Conservation (phyloP, 2,329 filamentous ascomycete species). For the Fusarium nematophilum region DNA sequence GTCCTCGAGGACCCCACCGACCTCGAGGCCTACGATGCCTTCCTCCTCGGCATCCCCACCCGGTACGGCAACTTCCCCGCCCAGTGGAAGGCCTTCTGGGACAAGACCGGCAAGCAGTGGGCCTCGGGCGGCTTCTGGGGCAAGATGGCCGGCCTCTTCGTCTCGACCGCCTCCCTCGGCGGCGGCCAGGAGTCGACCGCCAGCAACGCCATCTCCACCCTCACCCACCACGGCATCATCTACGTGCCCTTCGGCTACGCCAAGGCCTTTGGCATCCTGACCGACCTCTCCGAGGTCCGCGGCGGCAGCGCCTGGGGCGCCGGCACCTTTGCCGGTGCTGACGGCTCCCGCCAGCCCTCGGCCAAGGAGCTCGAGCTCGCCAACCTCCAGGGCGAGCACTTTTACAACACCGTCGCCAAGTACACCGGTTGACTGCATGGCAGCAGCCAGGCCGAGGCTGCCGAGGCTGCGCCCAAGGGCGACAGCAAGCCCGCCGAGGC, state of each 20-base stretch:
- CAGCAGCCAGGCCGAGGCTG: constrained; percentile 51
- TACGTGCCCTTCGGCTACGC: constrained; percentile 96
- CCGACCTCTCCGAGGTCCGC: constrained; percentile 81
- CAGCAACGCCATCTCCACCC: constrained; percentile 83
- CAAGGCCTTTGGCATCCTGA: constrained; percentile 76
- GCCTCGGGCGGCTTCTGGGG: constrained; percentile 78
- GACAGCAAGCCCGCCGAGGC: constrained; percentile 37
- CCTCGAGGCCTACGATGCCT: constrained; percentile 83
- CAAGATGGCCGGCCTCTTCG: constrained; percentile 92
- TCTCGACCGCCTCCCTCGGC: constrained; percentile 85
- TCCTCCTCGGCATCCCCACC: constrained; percentile 95
- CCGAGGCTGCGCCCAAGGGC: constrained; percentile 42
- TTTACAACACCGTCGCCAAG: constrained; percentile 83
- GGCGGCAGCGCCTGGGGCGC: constrained; percentile 94
- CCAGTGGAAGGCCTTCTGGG: constrained; percentile 96
- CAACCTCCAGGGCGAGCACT: constrained; percentile 82
- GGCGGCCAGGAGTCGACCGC: constrained; percentile 95
- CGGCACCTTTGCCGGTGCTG: constrained; percentile 82
- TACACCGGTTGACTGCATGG: constrained; percentile 83
- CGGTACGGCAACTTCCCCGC: constrained; percentile 97
- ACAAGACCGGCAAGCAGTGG: constrained; percentile 91
- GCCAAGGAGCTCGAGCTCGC: constrained; percentile 83
- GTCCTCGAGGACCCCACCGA: constrained; percentile 66
- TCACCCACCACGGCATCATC: constrained; percentile 93
- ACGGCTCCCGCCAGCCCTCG: constrained; percentile 86